Evolutionary conservation across 2,329 filamentous ascomycete species (phyloP), one percentile per base, ranked within the genome.

Genomic region (Hypomyces perniciosus): DNA sequence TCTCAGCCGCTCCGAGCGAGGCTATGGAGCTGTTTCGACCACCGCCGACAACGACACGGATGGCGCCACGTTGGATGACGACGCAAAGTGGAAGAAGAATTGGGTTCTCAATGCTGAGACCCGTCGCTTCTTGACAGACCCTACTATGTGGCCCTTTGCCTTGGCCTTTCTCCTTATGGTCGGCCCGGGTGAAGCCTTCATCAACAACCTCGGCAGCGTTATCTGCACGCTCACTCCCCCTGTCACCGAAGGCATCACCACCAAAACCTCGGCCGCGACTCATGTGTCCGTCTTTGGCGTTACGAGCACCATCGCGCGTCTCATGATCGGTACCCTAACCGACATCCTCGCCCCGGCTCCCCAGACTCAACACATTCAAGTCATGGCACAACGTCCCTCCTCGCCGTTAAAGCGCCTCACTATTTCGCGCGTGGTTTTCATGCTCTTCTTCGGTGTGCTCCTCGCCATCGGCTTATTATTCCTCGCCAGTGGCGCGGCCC

Each of bases 171-270:
- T 97, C 68, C 79, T 97, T 56, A 88, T 96, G 60, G 88, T 91
- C 48, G 93, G 93, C 0, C 92, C 93, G 0, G 92, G 91, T n/a
- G 93, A 99, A 70, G 88, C 92, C 8, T 99, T 96, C 67, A 90
- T 97, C 71, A 99, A 97, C 72, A 99, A 97, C 61, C 75, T 99
- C 8, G 93, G 93, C 34, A 96, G 91, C 27, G 85, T 99, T 54
- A 91, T 97, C 59, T 86, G 88, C 58, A 95, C 92, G 0, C 75
- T 96, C 4, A 88, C 88, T 41, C 79, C 79, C 10, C 83, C 81
- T 13, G 66, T 71, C 6, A 64, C 76, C 13, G 66, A 72, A 42
- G 65, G 69, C 44, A 59, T 65, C 4, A 64, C 71, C 48, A 56
- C 61, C 20, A 66, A 74, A 59, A 82, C 85, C 44, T 80, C 87